Base-by-base conservation (phyloP, 345 rosid genomes). In the Salix purpurea region DNA sequence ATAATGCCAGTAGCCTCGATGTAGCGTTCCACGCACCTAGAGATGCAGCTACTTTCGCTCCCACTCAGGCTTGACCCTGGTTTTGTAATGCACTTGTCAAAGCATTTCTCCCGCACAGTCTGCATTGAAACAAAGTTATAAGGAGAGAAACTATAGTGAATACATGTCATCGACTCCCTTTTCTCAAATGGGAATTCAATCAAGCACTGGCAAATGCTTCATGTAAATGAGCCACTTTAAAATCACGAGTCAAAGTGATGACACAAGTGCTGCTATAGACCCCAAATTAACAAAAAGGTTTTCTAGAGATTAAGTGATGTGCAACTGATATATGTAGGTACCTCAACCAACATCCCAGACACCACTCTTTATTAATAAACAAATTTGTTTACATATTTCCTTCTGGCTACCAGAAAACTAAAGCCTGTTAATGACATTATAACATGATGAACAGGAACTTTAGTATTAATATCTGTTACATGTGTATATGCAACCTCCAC, bases 21-120 rank as follows among this genome's bases (percentile, higher is more conserved):
- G 84, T 94, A 96, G 58, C 98, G 98, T 77, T 96, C 99, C 78
- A 96, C 94, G 52, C 99, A 96, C 89, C 98, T 87, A 2, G 97
- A 94, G 76, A 94, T 71, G 84, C 99, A 96, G 84, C 97, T 96
- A 74, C 97, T 94, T 81, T 96, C 99, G 36, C 97, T 83, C 23
- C 99, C 91, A 64, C 97, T 82, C 21, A 96, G 84, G 83, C 97
- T 94, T 15, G 99, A 91, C 56, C 98, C 94, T 12, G 99, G 99
- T 78, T 91, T 96, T 9, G 95, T 80, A 77, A 96, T 85, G 46
- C 99, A 96, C 82, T 90, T 94, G 0, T 88, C 93, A 52, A 96
- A 96, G 80, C 99, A 96, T 79, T 96, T 94, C n/a, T 71, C 89
- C 37, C 92, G 81, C 4, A 96, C 82, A 37, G 97, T 92, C 98